Evolutionary conservation across 805 yeast species (phyloP).

Genomic region (Komagataella pastoris): DNA sequence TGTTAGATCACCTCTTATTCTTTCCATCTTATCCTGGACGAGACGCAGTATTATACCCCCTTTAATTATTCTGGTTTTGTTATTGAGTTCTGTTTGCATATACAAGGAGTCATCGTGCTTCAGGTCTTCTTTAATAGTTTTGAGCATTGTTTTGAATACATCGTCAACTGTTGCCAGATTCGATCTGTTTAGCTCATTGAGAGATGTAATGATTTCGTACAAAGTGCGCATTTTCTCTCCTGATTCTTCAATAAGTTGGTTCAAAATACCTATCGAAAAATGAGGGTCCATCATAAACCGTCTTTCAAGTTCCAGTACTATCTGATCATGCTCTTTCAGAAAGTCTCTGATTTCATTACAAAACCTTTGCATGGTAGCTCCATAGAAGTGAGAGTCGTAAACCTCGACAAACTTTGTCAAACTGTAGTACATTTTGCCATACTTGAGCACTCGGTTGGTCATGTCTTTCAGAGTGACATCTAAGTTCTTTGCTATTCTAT

Average conservation of each 20-base stretch:
- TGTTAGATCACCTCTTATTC: conserved; percentile 51
- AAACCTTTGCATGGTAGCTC: conserved; percentile 62
- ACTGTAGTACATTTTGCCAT: conserved; percentile 52
- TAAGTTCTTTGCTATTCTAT: conserved; percentile 53
- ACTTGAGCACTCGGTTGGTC: conserved; percentile 41
- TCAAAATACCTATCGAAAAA: conserved; percentile 49
- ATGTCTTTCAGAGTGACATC: conserved; percentile 66
- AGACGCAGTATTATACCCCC: conserved; percentile 67
- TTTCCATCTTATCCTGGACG: conserved; percentile 42
- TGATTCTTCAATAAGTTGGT: conserved; percentile 28
- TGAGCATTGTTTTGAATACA: conserved; percentile 17
- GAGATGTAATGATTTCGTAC: conserved; percentile 38
- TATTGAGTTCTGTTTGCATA: conserved; percentile 36
- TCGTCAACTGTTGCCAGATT: conserved; percentile 18
- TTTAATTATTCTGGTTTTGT: conserved; percentile 38
- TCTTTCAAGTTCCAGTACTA: conserved; percentile 32
- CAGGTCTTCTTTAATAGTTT: conserved; percentile 24
- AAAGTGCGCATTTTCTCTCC: conserved; percentile 33
- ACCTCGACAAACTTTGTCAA: conserved; percentile 45
- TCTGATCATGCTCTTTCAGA: conserved; percentile 21
- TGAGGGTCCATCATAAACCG: conserved; percentile 31
- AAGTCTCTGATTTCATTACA: conserved; percentile 43
- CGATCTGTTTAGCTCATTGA: conserved; percentile 33
- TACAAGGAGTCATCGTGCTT: conserved; percentile 32
- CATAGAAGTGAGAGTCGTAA: conserved; percentile 43